A percentile compares a stretch with the other conserved stretches of the same genome.
These are phyloP conservation scores for Anastatica hierochuntica DNA, from an alignment of 345 rosid genomes.

Conservation along the genomic window DNA sequence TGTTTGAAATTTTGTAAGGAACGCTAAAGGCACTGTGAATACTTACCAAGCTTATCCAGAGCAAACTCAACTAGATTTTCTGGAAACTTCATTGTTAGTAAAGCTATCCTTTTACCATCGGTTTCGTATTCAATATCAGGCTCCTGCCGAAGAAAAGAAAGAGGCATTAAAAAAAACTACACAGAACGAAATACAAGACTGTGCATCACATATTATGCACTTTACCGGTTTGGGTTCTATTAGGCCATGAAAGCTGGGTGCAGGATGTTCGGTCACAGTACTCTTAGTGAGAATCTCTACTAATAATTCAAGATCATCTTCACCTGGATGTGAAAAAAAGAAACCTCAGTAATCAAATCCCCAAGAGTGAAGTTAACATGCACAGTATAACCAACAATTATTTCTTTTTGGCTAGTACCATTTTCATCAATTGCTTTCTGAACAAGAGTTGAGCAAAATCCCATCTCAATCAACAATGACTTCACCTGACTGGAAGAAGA, in stretches of 20 bases:
- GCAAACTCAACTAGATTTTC: slow-evolving; percentile 58
- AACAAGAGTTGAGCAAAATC: slow-evolving; percentile 56
- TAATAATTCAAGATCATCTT: slow-evolving; percentile 52
- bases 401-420: slow-evolving; percentile 31
- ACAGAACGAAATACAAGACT: not conserved
- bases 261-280: slow-evolving; percentile 12
- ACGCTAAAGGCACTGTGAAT: not conserved
- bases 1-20: slow-evolving; percentile 6
- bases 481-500: slow-evolving; percentile 62
- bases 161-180: not conserved
- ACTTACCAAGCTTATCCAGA: slow-evolving; percentile 61
- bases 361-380: slow-evolving; percentile 3
- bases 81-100: slow-evolving; percentile 68
- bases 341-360: slow-evolving; percentile 7
- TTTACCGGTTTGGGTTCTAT: slow-evolving; percentile 27
- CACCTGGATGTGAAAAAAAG: slow-evolving; percentile 46
- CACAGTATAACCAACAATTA: too few relatives aligned
- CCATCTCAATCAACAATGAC: slow-evolving; percentile 69
- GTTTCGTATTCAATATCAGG: slow-evolving; percentile 43
- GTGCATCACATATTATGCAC: not conserved
- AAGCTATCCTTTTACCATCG: slow-evolving; percentile 43
- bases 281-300: slow-evolving; percentile 49
- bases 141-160: slow-evolving; percentile 42
- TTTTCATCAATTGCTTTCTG: slow-evolving; percentile 64
- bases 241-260: slow-evolving; percentile 10